Evolutionary conservation across 352 stramenopile species (phyloP).

Genomic region (Phytophthora colocasiae): DNA sequence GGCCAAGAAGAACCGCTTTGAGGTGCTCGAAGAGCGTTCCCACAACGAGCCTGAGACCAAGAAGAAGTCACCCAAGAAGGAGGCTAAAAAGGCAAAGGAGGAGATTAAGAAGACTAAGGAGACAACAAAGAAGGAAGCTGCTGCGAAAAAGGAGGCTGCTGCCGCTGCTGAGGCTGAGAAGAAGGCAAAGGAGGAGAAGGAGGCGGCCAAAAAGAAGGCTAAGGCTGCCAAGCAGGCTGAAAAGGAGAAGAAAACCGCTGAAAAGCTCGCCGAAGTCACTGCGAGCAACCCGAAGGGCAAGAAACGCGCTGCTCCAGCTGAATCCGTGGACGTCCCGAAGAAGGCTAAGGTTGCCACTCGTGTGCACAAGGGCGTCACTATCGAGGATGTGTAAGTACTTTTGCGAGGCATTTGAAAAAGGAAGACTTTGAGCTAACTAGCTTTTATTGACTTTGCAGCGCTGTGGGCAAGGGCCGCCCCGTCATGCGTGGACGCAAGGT

Average conservation of each 20-base stretch:
- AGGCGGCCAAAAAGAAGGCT: slow-evolving; percentile 43
- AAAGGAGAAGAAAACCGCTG: slow-evolving; percentile 62
- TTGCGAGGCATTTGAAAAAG: slow-evolving; percentile 1
- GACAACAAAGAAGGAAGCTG: slow-evolving; percentile 34
- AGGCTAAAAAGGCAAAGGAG: slow-evolving; percentile 24
- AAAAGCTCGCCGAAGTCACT: slow-evolving; percentile 63
- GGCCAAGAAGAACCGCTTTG: slow-evolving; percentile 60
- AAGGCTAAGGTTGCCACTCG: slow-evolving; percentile 72
- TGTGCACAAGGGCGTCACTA: slow-evolving; percentile 81
- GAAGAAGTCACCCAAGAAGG: slow-evolving; percentile 42
- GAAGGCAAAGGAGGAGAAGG: slow-evolving; percentile 38
- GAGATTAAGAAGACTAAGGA: slow-evolving; percentile 35
- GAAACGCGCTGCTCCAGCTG: slow-evolving; percentile 69
- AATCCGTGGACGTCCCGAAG: slow-evolving; percentile 75
- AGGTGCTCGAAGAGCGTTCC: slow-evolving; percentile 78
- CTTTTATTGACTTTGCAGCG: slow-evolving; percentile 38
- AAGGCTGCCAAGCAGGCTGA: slow-evolving; percentile 33
- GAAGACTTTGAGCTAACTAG: slow-evolving; percentile 26
- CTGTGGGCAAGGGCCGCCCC: slow-evolving; percentile 72
- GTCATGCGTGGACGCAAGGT: slow-evolving; percentile 76
- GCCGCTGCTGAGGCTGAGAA: slow-evolving; percentile 38
- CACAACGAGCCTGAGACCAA: slow-evolving; percentile 46
- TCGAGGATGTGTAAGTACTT: slow-evolving; percentile 76
- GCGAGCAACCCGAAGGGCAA: slow-evolving; percentile 50
- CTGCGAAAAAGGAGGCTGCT: slow-evolving; percentile 39